phyloP scores from a whole-genome alignment of 2,329 filamentous ascomycete genomes.

The Penicillium sclerotiorum region DNA sequence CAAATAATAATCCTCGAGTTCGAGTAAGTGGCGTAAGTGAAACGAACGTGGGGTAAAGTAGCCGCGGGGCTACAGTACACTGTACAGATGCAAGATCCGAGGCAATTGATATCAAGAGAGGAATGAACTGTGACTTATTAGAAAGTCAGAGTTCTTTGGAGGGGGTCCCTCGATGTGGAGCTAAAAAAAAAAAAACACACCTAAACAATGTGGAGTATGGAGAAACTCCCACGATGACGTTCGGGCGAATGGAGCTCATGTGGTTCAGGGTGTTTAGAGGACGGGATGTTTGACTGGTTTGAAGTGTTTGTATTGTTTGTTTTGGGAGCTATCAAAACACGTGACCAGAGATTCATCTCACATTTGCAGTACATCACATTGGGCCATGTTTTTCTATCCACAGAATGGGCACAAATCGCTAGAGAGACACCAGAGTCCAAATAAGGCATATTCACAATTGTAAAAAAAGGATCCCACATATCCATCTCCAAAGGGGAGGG shows the following conservation, averaged over 20 bases:
- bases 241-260: conserved; percentile 37
- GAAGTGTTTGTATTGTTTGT: background rate
- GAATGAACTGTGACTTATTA: too few relatives aligned
- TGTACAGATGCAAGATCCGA: background rate
- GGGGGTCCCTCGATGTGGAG: too few relatives aligned
- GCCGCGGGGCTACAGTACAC: background rate
- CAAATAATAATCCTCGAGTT: background rate
- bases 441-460: conserved; percentile 30
- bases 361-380: conserved; percentile 25
- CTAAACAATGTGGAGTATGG: background rate
- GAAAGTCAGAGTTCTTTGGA: too few relatives aligned
- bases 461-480: conserved; percentile 19
- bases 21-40: background rate
- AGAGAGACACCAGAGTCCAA: conserved; percentile 21
- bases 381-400: conserved; percentile 24
- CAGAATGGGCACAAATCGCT: conserved; percentile 22
- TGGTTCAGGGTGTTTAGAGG: too few relatives aligned
- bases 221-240: conserved; percentile 26
- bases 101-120: background rate
- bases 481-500: conserved; percentile 13
- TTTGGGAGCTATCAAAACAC: conserved; percentile 4
- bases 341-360: conserved; percentile 18
- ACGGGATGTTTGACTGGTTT: background rate
- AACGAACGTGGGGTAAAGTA: background rate
- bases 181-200: background rate